Evolutionary conservation across 371 early-diverging fungal genomes (phyloP), one percentile per base, ranked within the genome.

Genomic region (Circinella minor): DNA sequence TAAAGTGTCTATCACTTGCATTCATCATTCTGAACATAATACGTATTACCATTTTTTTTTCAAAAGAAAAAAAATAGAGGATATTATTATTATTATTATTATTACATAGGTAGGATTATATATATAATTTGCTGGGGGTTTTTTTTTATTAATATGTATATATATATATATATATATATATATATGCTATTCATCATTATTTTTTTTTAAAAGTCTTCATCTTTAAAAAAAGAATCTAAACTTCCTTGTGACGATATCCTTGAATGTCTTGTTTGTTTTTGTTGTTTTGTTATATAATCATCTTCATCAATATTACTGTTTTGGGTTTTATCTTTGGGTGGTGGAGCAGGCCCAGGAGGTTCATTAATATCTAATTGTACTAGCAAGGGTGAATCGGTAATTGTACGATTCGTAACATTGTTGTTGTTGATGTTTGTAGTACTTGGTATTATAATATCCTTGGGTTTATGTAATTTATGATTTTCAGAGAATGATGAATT

Each of bases 221-320:
- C 81, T 65, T 76, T 71, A 47, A 81, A 81, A 63, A 81, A 81
- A 4, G 81, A 81, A 66, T 81, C 81, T 38, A 81, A 59, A 65
- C 77, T 77, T 8, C 73, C 73, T 36, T 73, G 36, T 6, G 72
- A 66, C n/a, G 68, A 71, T 60, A 46, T 51, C 15, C 63, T 20
- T 13, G 71, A 69, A 38, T 46, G 60, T n/a, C 51, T 48, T n/a
- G 18, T 15, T 37, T 69, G 43, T 27, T 27, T 27, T 0, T 27
- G 27, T 27, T 27, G 27, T 61, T 63, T 48, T 6, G 34, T 55
- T 36, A 55, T 38, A 15, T 47, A 38, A n/a, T 17, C 27, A 57
- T 51, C 51, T 17, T 15, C 15, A 51, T 8, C 5, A 13, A n/a
- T 20, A 54, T 48, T 27, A 27, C 48, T 48, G 18, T 59, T 34